A percentile compares a stretch with the other conserved stretches of the same genome.
phyloP scores from a whole-genome alignment of 257 asterid species.

The Jasminum sambac region DNA sequence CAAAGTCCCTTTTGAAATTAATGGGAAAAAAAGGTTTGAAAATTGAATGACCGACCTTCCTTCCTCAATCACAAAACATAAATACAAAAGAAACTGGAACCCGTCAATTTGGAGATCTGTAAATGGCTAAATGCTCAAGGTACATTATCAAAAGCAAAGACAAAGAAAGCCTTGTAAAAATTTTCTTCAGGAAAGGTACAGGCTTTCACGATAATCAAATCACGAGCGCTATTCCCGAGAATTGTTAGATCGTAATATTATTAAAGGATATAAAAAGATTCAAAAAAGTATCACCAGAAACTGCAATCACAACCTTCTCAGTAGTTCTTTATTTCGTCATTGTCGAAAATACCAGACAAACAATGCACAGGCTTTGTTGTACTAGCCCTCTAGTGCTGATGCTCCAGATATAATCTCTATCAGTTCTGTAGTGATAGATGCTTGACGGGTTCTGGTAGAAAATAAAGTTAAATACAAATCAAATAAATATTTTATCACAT shows the following conservation, averaged over 20 bases:
- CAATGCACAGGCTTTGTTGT: slow-evolving; percentile 12
- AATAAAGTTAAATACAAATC: slow-evolving; percentile 8
- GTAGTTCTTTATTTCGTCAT: slow-evolving; percentile 49
- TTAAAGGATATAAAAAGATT: slow-evolving; percentile 26
- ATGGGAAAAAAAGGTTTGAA: not conserved
- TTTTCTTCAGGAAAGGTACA: not conserved
- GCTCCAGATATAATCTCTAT: slow-evolving; percentile 97
- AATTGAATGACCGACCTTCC: not conserved
- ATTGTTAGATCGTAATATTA: slow-evolving; percentile 31
- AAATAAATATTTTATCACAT: not conserved
- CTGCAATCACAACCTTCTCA: slow-evolving; percentile 28
- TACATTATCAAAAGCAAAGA: not conserved
- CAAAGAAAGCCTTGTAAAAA: not conserved
- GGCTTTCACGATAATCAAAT: not conserved
- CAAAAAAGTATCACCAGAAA: slow-evolving; percentile 17
- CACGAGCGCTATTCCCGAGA: slow-evolving; percentile 25
- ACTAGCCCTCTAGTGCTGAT: slow-evolving; percentile 72
- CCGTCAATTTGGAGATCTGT: not conserved
- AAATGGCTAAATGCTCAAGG: not conserved
- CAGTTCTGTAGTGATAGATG: slow-evolving; percentile 89
- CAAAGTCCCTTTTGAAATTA: too few species aligned
- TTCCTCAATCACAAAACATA: not conserved
- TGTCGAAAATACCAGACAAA: slow-evolving; percentile 26
- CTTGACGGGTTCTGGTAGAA: slow-evolving; percentile 86
- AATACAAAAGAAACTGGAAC: not conserved